Evolutionary conservation across 108 stramenopile species (phyloP).

Genomic region (Cyclotella cryptica): DNA sequence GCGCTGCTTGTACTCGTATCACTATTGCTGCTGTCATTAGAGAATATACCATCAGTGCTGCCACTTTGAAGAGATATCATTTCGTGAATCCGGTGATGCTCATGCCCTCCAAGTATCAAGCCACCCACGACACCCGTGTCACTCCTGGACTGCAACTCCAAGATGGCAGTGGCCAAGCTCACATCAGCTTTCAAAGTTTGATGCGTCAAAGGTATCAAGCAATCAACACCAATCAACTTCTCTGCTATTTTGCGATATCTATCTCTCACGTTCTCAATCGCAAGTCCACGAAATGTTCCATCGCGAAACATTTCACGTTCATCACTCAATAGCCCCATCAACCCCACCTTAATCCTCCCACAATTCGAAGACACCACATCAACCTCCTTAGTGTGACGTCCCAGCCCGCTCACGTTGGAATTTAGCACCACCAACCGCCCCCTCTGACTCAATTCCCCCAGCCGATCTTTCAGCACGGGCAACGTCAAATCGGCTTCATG

Average conservation of each 20-base stretch:
- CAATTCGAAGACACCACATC: slow-evolving; percentile 45
- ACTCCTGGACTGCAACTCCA: slow-evolving; percentile 12
- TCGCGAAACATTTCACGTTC: slow-evolving; percentile 73
- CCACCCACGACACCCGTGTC: slow-evolving; percentile 18
- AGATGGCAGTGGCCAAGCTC: slow-evolving; percentile 59
- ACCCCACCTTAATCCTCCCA: slow-evolving; percentile 51
- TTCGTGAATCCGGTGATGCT: slow-evolving; percentile 70
- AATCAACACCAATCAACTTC: slow-evolving; percentile 33
- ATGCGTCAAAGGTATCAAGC: slow-evolving; percentile 78
- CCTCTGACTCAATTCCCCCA: slow-evolving; percentile 48
- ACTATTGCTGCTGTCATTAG: background rate
- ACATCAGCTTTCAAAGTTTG: slow-evolving; percentile 60
- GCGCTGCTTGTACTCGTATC: too few relatives aligned
- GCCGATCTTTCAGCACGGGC: slow-evolving; percentile 47
- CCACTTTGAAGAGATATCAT: slow-evolving; percentile 26
- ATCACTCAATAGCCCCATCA: slow-evolving; percentile 78
- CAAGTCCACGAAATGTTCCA: slow-evolving; percentile 70
- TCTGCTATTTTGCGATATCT: slow-evolving; percentile 38
- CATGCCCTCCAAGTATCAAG: slow-evolving; percentile 85
- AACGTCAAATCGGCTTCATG: slow-evolving; percentile 78
- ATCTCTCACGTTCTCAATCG: slow-evolving; percentile 58
- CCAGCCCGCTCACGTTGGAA: slow-evolving; percentile 61
- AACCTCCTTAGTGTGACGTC: slow-evolving; percentile 38
- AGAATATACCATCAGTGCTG: background rate
- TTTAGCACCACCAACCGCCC: slow-evolving; percentile 59